Conservation (phyloP, 129 eudicot species). For the Logfia minima region DNA sequence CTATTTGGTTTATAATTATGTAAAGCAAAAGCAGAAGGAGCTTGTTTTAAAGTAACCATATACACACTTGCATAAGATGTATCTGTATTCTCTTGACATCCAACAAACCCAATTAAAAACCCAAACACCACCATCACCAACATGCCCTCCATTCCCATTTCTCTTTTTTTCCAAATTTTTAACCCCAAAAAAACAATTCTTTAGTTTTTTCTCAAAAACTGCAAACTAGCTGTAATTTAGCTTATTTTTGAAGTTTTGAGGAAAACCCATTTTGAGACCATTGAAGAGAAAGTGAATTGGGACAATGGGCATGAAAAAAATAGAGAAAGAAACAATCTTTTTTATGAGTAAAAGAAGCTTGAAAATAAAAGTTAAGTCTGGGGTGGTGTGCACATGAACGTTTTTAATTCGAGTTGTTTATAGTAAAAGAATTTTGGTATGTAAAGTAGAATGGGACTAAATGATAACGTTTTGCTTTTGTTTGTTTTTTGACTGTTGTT, state of each 20-base stretch:
- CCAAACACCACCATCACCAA: conserved; percentile 37
- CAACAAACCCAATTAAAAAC: conserved; percentile 28
- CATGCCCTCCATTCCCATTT: conserved; percentile 44
- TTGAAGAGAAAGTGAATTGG: conserved; percentile 22
- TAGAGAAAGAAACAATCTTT: background rate
- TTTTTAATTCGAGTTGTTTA: conserved; percentile 13
- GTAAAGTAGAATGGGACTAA: conserved; percentile 17
- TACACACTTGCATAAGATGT: conserved; percentile 50
- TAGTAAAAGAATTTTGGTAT: conserved; percentile 8
- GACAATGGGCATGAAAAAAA: conserved; percentile 20
- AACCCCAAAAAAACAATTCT: conserved; percentile 18
- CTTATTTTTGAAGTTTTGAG: conserved; percentile 15
- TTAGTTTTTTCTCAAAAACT: background rate
- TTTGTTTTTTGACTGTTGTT: conserved; percentile 29
- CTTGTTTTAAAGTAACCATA: conserved; percentile 75
- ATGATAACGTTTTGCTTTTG: conserved; percentile 19
- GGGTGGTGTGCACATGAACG: conserved; percentile 52
- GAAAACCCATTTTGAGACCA: conserved; percentile 14
- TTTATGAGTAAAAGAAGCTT: conserved; percentile 17
- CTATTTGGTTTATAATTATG: conserved; percentile 29
- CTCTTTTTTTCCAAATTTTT: background rate
- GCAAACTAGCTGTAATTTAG: conserved; percentile 8
- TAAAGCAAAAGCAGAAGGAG: conserved; percentile 47
- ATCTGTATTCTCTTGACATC: conserved; percentile 31
- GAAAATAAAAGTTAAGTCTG: background rate